Evolutionary conservation across 164 flowering plant species (phyloP), one percentile per base, ranked within the genome.

Genomic region (Aristolochia fimbriata): DNA sequence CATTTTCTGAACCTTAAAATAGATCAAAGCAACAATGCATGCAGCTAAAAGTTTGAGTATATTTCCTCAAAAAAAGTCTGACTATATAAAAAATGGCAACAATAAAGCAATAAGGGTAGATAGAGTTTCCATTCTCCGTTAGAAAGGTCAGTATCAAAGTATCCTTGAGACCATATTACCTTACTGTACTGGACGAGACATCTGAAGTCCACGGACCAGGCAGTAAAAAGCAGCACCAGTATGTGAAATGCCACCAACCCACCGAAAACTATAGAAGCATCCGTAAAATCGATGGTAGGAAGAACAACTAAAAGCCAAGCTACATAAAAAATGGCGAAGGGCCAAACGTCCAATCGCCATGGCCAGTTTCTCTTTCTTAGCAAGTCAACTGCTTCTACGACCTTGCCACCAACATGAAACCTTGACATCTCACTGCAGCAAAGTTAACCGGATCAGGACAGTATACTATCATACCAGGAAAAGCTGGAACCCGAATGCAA

Each of bases 151-250:
- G 46, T 10, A 57, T 4, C 33, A 24, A n/a, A 22, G 61, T 11
- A 57, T 49, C 10, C 60, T 6, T 37, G 8, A 37, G 43, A 37
- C 8, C 43, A 37, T 37, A 7, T 37, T 70, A 89, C 96, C 97
- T 86, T 90, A 16, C 76, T 76, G 52, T 73, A 93, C 63, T 82
- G 85, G 27, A 83, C 80, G 66, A 93, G 76, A 62, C 92, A 88
- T 60, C 75, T 79, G 75, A 93, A 93, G 66, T 88, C 96, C 51
- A 93, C 96, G 0, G 94, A 87, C 98, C 98, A 93, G 58, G 76
- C 89, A 2, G 94, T 90, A 79, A 93, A 90, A 45, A 93, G 94
- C 68, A 72, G 71, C 51, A 81, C 86, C 37, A 93, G 74, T 47
- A 86, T 70, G 51, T 93, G 97, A 65, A 74, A 11, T 27, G 74